Evolutionary conservation across 306 rosid genomes (phyloP), one percentile per base, ranked within the genome.

Genomic region (Castanospermum australe): DNA sequence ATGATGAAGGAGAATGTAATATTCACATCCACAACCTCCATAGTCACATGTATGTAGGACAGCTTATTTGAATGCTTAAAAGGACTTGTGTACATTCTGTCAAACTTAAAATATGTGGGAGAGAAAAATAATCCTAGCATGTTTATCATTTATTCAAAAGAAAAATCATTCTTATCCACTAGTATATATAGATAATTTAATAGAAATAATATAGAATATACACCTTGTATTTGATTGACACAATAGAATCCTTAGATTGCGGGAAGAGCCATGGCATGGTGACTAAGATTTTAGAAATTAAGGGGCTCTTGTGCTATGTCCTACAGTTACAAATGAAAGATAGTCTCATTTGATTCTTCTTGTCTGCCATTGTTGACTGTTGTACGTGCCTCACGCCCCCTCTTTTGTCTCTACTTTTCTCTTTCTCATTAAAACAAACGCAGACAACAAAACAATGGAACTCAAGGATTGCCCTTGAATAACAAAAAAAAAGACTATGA

Each of bases 301-400:
- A 69, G 20, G 36, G 24, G 21, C 0, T 17, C 24, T 59, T 17
- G n/a, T n/a, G n/a, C n/a, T n/a, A 14, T 38, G 75, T 77, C 86
- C 64, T 69, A 77, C 57, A 0, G n/a, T n/a, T n/a, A n/a, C n/a
- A n/a, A n/a, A n/a, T n/a, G n/a, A n/a, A 32, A 55, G 68, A 64
- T 54, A 28, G 76, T 64, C 32, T 47, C 76, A n/a, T 38, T 30
- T 44, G 45, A 59, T 79, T 56, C 10, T 48, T 48, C 8, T 68
- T 79, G 84, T 68, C 87, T 44, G 79, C 84, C 81, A 84, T 75
- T 67, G 12, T 83, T 79, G 87, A 79, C 84, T 72, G 17, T 32
- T 4, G 5, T 22, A 48, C 79, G 24, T 69, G 60, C 77, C 52
- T 75, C 51, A 67, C 68, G 68, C 60, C 64, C 64, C 42, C 74